phyloP scores from a whole-genome alignment of 2,329 filamentous ascomycete genomes.

The Penicillium sp. region DNA sequence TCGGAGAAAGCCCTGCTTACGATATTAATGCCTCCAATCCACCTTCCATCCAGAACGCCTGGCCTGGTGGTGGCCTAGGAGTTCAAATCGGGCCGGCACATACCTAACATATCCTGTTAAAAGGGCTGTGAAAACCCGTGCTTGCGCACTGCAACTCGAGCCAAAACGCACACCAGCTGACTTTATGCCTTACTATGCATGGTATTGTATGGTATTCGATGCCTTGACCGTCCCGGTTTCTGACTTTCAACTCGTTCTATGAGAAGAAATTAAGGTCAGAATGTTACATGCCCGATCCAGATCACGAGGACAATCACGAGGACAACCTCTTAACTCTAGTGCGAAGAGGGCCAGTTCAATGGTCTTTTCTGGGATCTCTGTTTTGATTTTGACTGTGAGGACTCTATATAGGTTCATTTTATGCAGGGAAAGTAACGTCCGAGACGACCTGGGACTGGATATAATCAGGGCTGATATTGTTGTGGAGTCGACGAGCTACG shows the following conservation, averaged over 20 bases:
- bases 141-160: background rate
- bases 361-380: background rate
- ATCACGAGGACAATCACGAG: background rate
- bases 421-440: background rate
- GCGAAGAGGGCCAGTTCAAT: background rate
- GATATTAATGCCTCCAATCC: slow-evolving; percentile 21
- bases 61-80: slow-evolving; percentile 25
- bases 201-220: background rate
- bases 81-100: slow-evolving; percentile 26
- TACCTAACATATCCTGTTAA: slow-evolving; percentile 5
- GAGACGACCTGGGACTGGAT: background rate
- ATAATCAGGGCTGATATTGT: background rate
- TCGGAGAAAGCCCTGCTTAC: slow-evolving; percentile 23
- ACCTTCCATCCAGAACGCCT: slow-evolving; percentile 27
- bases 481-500: background rate
- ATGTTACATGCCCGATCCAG: background rate
- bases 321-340: background rate
- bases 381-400: background rate
- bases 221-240: background rate
- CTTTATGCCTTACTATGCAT: background rate
- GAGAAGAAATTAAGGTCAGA: background rate
- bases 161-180: background rate
- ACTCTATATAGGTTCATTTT: background rate
- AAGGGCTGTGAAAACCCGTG: background rate
- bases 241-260: background rate